phyloP scores from a whole-genome alignment of 179 eudicot species.

The Carnegiea gigantea region DNA sequence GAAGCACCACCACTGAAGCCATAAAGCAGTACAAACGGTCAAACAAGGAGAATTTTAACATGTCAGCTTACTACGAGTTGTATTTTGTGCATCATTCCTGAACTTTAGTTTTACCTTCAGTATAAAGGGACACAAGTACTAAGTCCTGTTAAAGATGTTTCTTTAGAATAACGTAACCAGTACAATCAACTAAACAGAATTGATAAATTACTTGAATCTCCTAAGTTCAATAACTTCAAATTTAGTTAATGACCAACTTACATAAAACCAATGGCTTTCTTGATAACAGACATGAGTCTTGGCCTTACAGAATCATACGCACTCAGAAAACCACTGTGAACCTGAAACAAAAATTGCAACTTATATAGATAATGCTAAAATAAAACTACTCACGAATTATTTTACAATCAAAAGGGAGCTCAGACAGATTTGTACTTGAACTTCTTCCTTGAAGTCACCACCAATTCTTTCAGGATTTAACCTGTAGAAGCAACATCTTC shows the following conservation, averaged over 20 bases:
- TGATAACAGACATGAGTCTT: slow-evolving; percentile 71
- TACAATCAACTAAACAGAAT: not conserved
- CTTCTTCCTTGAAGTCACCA: slow-evolving; percentile 89
- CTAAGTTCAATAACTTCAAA: not conserved
- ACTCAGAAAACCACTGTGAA: slow-evolving; percentile 87
- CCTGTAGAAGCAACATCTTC: slow-evolving; percentile 38
- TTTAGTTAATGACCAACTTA: slow-evolving; percentile 34
- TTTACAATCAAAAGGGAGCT: not conserved
- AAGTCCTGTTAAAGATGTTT: not conserved
- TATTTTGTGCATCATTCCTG: not conserved
- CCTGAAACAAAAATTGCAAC: slow-evolving; percentile 45
- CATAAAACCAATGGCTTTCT: slow-evolving; percentile 62
- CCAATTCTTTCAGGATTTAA: slow-evolving; percentile 96
- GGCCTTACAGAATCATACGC: slow-evolving; percentile 96
- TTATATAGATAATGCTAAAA: not conserved
- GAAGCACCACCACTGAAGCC: slow-evolving; percentile 54
- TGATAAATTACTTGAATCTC: not conserved
- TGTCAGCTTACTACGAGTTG: not conserved
- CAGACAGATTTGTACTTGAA: slow-evolving; percentile 57
- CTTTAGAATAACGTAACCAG: not conserved
- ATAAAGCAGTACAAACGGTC: slow-evolving; percentile 16
- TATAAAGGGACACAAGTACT: not conserved
- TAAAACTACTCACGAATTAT: not conserved
- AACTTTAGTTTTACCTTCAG: slow-evolving; percentile 2
- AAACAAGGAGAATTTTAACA: slow-evolving; percentile 8